Evolutionary conservation across 2,329 filamentous ascomycete species (phyloP).

Genomic region (Malbranchea cinnamomea): DNA sequence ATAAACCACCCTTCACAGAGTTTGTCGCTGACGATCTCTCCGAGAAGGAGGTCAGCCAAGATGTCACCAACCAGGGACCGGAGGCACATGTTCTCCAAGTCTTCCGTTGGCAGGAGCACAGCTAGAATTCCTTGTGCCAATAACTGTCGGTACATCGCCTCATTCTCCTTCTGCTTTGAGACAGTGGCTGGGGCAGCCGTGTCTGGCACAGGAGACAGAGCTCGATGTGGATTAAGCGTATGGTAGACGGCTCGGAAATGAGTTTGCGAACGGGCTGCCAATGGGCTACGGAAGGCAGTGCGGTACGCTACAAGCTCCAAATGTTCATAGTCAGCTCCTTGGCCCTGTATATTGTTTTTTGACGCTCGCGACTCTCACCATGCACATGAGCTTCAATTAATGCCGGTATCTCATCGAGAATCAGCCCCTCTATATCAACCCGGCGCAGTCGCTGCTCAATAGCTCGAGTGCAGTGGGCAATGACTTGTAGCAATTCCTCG

Average conservation of each 20-base stretch:
- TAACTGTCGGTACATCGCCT: conserved; percentile 71
- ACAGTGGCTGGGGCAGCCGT: conserved; percentile 35
- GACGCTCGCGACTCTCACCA: conserved; percentile 19
- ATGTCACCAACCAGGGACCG: conserved; percentile 74
- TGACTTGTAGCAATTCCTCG: conserved; percentile 73
- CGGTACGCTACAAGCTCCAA: conserved; percentile 48
- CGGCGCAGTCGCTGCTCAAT: conserved; percentile 73
- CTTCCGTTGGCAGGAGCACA: conserved; percentile 78
- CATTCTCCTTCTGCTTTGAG: conserved; percentile 56
- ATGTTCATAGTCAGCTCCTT: conserved; percentile 1
- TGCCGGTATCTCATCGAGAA: conserved; percentile 78
- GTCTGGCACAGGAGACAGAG: conserved; percentile 61
- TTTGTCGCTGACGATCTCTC: conserved; percentile 64
- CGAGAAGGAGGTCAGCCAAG: conserved; percentile 77
- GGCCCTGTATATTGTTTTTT: not conserved
- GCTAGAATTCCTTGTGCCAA: conserved; percentile 71
- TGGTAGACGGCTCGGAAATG: conserved; percentile 64
- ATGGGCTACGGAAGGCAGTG: conserved; percentile 44
- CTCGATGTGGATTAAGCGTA: conserved; percentile 64
- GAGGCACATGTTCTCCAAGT: conserved; percentile 75
- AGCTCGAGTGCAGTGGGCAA: conserved; percentile 79
- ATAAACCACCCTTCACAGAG: conserved; percentile 77
- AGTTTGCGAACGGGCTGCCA: conserved; percentile 44
- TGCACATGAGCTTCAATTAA: conserved; percentile 65
- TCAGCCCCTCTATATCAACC: conserved; percentile 65